Conservation (phyloP, 2,329 filamentous ascomycete species). For the Cercospora sp. region DNA sequence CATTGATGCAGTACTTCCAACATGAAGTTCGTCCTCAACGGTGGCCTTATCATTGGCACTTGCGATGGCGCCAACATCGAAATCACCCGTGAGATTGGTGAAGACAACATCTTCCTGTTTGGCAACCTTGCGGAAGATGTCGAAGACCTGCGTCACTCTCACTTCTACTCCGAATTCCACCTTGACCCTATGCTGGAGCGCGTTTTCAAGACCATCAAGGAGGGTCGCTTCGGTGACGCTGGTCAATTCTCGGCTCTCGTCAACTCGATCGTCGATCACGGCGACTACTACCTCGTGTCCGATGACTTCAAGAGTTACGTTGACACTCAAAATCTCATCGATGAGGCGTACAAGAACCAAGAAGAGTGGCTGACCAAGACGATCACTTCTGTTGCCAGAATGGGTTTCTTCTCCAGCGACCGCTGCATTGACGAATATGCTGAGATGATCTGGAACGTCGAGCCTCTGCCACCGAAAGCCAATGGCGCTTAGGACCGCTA, state of each 20-base stretch:
- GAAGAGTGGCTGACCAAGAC: conserved; percentile 90
- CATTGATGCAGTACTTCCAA: conserved; percentile 70
- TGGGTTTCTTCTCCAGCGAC: conserved; percentile 95
- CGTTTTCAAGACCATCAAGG: conserved; percentile 82
- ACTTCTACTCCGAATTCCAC: conserved; percentile 77
- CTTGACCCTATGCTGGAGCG: conserved; percentile 74
- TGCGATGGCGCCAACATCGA: conserved; percentile 92
- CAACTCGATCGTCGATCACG: conserved; percentile 82
- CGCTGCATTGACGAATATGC: conserved; percentile 97
- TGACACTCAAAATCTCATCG: conserved; percentile 85
- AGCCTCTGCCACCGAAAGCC: conserved; percentile 60
- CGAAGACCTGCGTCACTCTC: conserved; percentile 87
- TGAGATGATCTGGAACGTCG: conserved; percentile 94
- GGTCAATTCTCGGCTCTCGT: conserved; percentile 79
- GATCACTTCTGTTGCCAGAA: conserved; percentile 82
- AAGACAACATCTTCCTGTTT: conserved; percentile 98
- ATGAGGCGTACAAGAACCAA: conserved; percentile 87
- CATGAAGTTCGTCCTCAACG: conserved; percentile 99
- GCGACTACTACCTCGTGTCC: conserved; percentile 95
- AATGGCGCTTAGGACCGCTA: conserved; percentile 14
- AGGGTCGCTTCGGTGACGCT: conserved; percentile 76
- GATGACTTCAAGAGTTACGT: conserved; percentile 97
- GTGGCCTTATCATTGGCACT: conserved; percentile 94
- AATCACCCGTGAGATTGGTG: conserved; percentile 94
- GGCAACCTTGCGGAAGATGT: conserved; percentile 95